Base-by-base conservation (phyloP, 257 asterid genomes). In the Salvia splendens region DNA sequence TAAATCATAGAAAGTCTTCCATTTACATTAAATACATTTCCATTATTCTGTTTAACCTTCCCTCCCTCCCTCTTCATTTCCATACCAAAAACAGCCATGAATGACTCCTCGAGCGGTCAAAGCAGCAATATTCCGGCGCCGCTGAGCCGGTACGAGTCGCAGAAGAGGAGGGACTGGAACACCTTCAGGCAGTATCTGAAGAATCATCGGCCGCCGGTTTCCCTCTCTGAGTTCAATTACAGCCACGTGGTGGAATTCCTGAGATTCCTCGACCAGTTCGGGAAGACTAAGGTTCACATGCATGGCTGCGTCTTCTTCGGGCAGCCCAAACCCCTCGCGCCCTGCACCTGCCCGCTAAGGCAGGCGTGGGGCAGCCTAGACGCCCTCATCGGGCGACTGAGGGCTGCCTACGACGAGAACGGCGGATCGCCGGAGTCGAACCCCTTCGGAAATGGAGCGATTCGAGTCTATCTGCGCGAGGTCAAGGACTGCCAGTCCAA, bases 351-450 rank as follows among this genome's bases (percentile, higher is more conserved):
- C 61, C 98, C 98, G 4, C 72, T 92, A 28, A 69, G 95, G 75
- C 98, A 92, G 81, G 98, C 98, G 3, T 92, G 98, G 98, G 98
- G 98, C 50, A 89, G 98, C 83, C 86, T 92, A 36, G 98, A 92
- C 71, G 98, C 98, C 5, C 56, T 92, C 5, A 89, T 92, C 38
- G 98, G 98, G 0, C 76, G 98, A 62, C 92, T 92, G 12, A 65
- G 98, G 33, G 98, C 98, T 4, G 98, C 98, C 2, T 92, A 84
- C 61, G 98, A 92, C 55, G 98, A 92, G 81, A 81, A 92, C 73
- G 96, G 98, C 1, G 98, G 98, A 0, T 47, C 95, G 3, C 86
- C 81, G 0, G 98, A 87, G 81, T 67, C 74, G 1, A 92, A 87
- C 65, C 98, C 98, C 0, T 89, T 92, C 6, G 98, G 95, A 0